phyloP scores from a whole-genome alignment of 768 basidiomycete genomes.

The Cystofilobasidium macerans region DNA sequence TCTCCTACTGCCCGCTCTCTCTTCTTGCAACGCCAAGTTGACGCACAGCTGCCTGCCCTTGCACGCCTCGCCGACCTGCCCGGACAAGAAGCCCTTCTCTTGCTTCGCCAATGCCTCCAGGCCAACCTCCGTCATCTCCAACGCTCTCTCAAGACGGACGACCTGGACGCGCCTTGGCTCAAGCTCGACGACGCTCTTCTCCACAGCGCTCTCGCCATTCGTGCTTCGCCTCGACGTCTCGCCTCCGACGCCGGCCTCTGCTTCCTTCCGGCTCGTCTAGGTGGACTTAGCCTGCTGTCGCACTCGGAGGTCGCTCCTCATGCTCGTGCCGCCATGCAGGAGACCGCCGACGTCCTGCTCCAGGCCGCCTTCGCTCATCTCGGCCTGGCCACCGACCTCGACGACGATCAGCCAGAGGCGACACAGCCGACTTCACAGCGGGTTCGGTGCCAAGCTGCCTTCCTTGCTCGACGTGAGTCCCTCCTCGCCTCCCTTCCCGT shows the following conservation, averaged over 20 bases:
- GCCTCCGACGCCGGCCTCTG: background rate
- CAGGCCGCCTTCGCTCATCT: slow-evolving; percentile 1
- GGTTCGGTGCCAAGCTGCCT: background rate
- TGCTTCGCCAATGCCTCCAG: background rate
- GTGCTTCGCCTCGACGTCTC: background rate
- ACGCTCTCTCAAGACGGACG: slow-evolving; percentile 2
- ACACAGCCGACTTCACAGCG: too few relatives aligned
- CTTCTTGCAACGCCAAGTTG: background rate
- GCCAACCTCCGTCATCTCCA: background rate
- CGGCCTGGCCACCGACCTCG: background rate
- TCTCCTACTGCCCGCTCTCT: too few relatives aligned
- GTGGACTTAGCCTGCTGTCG: background rate
- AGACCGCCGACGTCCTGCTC: slow-evolving; percentile 8
- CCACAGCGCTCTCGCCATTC: background rate
- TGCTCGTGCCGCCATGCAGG: slow-evolving; percentile 1
- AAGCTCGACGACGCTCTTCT: background rate
- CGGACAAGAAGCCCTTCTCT: background rate
- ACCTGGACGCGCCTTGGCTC: background rate
- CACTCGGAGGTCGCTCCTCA: background rate
- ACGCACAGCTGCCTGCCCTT: background rate
- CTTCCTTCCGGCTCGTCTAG: background rate
- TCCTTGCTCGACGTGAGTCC: background rate
- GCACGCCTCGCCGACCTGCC: background rate
- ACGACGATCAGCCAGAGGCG: too few relatives aligned
- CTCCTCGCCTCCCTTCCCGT: slow-evolving; percentile 1